Conservation (phyloP, 1,139 yeast genomes). For the Sugiyamaella paludigena region DNA sequence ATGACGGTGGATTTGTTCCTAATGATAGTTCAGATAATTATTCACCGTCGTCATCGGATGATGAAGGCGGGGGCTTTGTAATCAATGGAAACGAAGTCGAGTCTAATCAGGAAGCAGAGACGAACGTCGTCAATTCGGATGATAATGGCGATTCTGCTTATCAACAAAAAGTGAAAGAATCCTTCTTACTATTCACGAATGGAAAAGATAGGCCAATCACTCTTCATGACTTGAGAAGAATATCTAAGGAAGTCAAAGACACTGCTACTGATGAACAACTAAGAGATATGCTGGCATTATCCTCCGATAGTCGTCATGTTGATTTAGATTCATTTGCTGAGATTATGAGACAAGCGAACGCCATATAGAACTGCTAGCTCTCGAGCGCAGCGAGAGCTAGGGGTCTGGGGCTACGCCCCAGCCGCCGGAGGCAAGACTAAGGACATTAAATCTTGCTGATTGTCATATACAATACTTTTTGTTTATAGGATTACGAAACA, state of each 20-base stretch:
- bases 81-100: constrained; percentile 13
- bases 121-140: background rate
- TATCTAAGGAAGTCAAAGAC: constrained; percentile 33
- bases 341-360: constrained; percentile 26
- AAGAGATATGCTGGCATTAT: constrained; percentile 33
- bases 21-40: background rate
- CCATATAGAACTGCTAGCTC: background rate
- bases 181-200: constrained; percentile 30
- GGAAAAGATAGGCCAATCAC: constrained; percentile 27
- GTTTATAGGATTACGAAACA: background rate
- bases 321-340: constrained; percentile 23
- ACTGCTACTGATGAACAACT: constrained; percentile 33
- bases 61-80: constrained; percentile 12
- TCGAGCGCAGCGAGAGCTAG: background rate
- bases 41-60: constrained; percentile 4
- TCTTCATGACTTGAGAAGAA: constrained; percentile 28
- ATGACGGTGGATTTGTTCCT: constrained; percentile 8
- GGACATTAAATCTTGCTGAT: too few species aligned
- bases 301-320: constrained; percentile 24
- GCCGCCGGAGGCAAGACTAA: constrained; percentile 7
- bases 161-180: constrained; percentile 17
- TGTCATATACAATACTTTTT: too few species aligned
- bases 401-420: background rate
- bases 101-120: constrained; percentile 13
- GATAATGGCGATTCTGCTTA: background rate